These are phyloP conservation scores for Neurospora intermedia DNA, from an alignment of 495 filamentous ascomycete species.

Conservation along the genomic window DNA sequence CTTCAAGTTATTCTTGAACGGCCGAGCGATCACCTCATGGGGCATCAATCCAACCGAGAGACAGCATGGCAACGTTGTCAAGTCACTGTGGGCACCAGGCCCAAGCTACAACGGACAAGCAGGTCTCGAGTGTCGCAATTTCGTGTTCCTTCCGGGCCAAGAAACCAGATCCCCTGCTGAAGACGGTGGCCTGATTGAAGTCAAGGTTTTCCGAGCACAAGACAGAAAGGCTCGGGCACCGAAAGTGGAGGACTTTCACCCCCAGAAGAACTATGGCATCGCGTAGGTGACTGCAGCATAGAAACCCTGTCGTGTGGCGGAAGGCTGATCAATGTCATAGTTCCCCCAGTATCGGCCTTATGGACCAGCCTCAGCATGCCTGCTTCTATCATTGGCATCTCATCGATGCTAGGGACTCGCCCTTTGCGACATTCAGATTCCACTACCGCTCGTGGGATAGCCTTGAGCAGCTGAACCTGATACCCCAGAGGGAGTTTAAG, in stretches of 20 bases:
- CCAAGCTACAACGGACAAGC: conserved; percentile 10
- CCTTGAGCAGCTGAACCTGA: conserved; percentile 31
- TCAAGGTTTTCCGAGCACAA: conserved; percentile 37
- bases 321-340: conserved; percentile 16
- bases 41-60: conserved; percentile 27
- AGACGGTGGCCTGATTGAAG: conserved; percentile 42
- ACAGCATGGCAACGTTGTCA: conserved; percentile 26
- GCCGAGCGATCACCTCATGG: conserved; percentile 34
- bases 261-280: conserved; percentile 35
- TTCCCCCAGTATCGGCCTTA: conserved; percentile 32
- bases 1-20: conserved; percentile 44
- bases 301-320: neutral
- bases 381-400: conserved; percentile 36
- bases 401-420: conserved; percentile 35
- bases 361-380: conserved; percentile 37
- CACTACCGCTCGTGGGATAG: conserved; percentile 38
- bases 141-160: conserved; percentile 29
- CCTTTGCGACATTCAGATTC: conserved; percentile 37
- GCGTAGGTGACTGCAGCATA: conserved; percentile 21
- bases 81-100: conserved; percentile 34
- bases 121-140: conserved; percentile 32
- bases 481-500: conserved; percentile 14
- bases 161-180: conserved; percentile 27
- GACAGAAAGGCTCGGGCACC: conserved; percentile 24
- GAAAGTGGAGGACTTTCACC: conserved; percentile 24